Evolutionary conservation across 495 filamentous ascomycete species (phyloP).

Genomic region (Lepidopterella palustris): DNA sequence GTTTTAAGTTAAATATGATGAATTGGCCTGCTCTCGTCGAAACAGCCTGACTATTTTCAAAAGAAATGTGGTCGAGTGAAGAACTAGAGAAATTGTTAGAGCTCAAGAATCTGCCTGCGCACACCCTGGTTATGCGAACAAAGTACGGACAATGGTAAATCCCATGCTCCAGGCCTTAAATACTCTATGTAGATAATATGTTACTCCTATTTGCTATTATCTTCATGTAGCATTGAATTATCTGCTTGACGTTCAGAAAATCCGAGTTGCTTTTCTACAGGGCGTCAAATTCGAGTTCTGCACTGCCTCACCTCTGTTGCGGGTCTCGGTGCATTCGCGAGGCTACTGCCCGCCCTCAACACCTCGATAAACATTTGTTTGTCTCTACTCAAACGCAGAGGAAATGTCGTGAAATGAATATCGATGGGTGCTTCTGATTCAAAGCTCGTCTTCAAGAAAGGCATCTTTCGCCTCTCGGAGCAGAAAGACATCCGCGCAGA

Average conservation of each 20-base stretch:
- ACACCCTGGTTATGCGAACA: too few relatives aligned
- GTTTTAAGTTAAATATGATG: too few relatives aligned
- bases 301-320: neutral
- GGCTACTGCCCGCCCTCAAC: neutral
- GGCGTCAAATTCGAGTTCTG: neutral
- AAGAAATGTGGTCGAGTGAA: too few relatives aligned
- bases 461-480: conserved; percentile 94
- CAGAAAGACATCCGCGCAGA: conserved; percentile 79
- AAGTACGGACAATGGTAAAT: too few relatives aligned
- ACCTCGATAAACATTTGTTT: neutral
- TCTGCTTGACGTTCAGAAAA: neutral
- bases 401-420: conserved; percentile 19
- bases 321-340: neutral
- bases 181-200: too few relatives aligned
- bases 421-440: conserved; percentile 97
- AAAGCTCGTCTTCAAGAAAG: conserved; percentile 98
- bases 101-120: too few relatives aligned
- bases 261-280: neutral
- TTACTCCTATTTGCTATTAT: too few relatives aligned
- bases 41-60: too few relatives aligned
- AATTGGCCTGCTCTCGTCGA: too few relatives aligned
- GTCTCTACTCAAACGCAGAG: conserved; percentile 1
- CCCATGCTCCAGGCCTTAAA: too few relatives aligned
- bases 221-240: neutral
- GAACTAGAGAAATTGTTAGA: too few relatives aligned